A percentile compares a stretch with the other conserved stretches of the same genome.
phyloP scores from a whole-genome alignment of 2,329 filamentous ascomycete genomes.

The Talaromyces sp. region DNA sequence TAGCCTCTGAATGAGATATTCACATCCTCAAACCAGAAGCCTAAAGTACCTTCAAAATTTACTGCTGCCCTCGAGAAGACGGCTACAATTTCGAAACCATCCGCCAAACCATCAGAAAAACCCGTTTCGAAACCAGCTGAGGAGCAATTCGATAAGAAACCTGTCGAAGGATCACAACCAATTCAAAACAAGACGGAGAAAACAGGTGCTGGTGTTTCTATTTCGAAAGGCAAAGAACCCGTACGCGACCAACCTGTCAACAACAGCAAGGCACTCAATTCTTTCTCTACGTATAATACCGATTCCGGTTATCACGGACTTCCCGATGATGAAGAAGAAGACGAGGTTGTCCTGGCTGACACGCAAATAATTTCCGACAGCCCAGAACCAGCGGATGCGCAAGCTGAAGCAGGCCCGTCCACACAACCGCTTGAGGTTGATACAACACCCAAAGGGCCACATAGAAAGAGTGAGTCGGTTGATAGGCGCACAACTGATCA shows the following conservation, averaged over 20 bases:
- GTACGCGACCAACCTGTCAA: slow-evolving; percentile 12
- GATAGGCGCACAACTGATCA: slow-evolving; percentile 38
- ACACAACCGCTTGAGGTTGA: slow-evolving; percentile 15
- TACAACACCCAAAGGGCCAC: slow-evolving; percentile 13
- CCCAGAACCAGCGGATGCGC: slow-evolving; percentile 20
- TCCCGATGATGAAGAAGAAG: slow-evolving; percentile 29
- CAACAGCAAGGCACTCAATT: slow-evolving; percentile 30
- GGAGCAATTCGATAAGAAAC: neutral
- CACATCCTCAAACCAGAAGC: slow-evolving; percentile 34
- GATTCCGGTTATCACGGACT: slow-evolving; percentile 48
- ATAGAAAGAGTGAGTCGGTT: slow-evolving; percentile 21
- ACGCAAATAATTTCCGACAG: slow-evolving; percentile 12
- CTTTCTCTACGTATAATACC: slow-evolving; percentile 37
- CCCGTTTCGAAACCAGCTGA: slow-evolving; percentile 1
- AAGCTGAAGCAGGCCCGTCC: neutral
- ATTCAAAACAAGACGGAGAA: neutral
- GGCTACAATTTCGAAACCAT: slow-evolving; percentile 14
- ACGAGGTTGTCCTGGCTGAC: slow-evolving; percentile 34
- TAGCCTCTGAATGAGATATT: slow-evolving; percentile 48
- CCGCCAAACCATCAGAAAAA: neutral
- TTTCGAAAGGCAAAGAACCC: slow-evolving; percentile 10
- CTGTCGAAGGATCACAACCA: neutral
- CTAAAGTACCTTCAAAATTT: slow-evolving; percentile 28
- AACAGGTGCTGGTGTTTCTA: neutral
- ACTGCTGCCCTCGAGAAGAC: slow-evolving; percentile 32